These are phyloP conservation scores for Knufia petricola DNA, from an alignment of 2,329 filamentous ascomycete species.

Conservation along the genomic window DNA sequence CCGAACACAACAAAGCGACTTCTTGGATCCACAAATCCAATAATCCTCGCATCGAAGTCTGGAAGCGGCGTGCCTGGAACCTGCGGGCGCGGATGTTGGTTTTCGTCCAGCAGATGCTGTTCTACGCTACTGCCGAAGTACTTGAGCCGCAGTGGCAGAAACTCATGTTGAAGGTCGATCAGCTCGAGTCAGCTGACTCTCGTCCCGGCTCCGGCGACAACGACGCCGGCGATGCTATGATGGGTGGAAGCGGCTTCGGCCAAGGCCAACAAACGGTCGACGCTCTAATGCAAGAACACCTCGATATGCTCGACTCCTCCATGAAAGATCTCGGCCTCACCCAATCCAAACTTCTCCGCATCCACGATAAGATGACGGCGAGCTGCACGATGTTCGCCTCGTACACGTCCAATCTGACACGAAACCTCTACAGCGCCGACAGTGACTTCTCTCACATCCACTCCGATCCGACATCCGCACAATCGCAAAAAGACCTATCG, in stretches of 20 bases:
- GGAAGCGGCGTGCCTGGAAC: slow-evolving; percentile 90
- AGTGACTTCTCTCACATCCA: slow-evolving; percentile 50
- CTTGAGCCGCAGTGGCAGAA: slow-evolving; percentile 96
- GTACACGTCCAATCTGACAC: slow-evolving; percentile 77
- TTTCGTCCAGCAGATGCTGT: slow-evolving; percentile 91
- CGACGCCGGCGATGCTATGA: slow-evolving; percentile 1
- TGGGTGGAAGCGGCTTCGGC: slow-evolving; percentile 40
- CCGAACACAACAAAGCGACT: slow-evolving; percentile 70
- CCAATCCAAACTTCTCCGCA: slow-evolving; percentile 85
- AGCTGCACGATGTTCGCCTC: slow-evolving; percentile 90
- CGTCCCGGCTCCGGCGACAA: slow-evolving; percentile 7
- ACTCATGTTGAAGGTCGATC: slow-evolving; percentile 75
- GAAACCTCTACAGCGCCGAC: slow-evolving; percentile 74
- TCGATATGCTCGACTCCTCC: slow-evolving; percentile 95
- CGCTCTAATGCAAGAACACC: slow-evolving; percentile 97
- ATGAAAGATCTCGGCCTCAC: slow-evolving; percentile 99
- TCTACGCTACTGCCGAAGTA: slow-evolving; percentile 94
- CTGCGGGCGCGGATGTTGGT: slow-evolving; percentile 88
- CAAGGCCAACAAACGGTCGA: slow-evolving; percentile 59
- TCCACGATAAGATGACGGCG: slow-evolving; percentile 93
- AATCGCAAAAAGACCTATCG: not conserved
- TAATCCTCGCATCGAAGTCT: slow-evolving; percentile 66
- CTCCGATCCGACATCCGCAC: slow-evolving; percentile 14
- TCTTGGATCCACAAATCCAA: slow-evolving; percentile 76
- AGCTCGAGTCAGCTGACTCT: slow-evolving; percentile 34